phyloP scores from a whole-genome alignment of 1,139 yeast genomes.

The Candida glucosophila region DNA sequence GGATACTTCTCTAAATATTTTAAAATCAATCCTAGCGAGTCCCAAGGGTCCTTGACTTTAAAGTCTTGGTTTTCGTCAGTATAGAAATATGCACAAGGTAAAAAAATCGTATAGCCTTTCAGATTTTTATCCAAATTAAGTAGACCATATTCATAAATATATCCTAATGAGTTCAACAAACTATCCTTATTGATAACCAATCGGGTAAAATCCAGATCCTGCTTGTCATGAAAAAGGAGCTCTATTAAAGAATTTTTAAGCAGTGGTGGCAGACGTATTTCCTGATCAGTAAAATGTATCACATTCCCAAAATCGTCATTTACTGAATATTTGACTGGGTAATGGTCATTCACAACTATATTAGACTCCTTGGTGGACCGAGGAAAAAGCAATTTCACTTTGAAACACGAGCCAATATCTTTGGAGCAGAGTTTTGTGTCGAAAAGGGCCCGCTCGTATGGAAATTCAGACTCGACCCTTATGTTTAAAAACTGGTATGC shows the following conservation, averaged over 20 bases:
- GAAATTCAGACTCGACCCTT: no score
- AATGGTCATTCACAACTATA: slow-evolving; percentile 26
- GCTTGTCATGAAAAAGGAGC: slow-evolving; percentile 27
- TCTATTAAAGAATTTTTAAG: slow-evolving; percentile 32
- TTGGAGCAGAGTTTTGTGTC: slow-evolving; percentile 27
- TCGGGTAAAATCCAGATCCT: slow-evolving; percentile 21
- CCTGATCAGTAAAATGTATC: slow-evolving; percentile 57
- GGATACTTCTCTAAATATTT: slow-evolving; percentile 50
- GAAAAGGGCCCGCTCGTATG: slow-evolving; percentile 13
- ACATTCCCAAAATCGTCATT: slow-evolving; percentile 41
- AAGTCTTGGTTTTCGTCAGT: neutral
- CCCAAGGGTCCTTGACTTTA: slow-evolving; percentile 48
- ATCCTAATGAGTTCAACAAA: slow-evolving; percentile 29
- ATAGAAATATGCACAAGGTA: slow-evolving; percentile 60
- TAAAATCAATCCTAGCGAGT: slow-evolving; percentile 49
- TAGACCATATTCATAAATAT: slow-evolving; percentile 21
- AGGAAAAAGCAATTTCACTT: slow-evolving; percentile 32
- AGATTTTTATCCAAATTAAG: slow-evolving; percentile 38
- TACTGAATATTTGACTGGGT: slow-evolving; percentile 38
- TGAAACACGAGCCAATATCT: slow-evolving; percentile 34
- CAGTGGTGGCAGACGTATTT: slow-evolving; percentile 27
- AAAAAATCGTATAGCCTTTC: slow-evolving; percentile 63
- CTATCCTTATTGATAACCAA: slow-evolving; percentile 26
- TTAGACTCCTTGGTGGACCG: slow-evolving; percentile 6
- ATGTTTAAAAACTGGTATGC: no score